Base-by-base conservation (phyloP, 768 basidiomycete genomes). In the Psilocybe subaeruginosa region DNA sequence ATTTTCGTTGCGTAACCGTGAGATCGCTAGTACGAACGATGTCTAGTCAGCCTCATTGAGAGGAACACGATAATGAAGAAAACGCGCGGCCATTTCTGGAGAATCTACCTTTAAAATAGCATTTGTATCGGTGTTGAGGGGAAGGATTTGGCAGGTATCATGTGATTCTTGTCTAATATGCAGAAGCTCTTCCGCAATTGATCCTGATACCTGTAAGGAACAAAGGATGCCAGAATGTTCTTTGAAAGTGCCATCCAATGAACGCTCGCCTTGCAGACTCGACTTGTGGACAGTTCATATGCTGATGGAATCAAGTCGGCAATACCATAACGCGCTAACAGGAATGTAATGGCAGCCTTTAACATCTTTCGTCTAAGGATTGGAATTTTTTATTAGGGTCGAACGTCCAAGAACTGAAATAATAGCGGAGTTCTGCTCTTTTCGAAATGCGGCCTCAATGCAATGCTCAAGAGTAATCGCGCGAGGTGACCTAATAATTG, bases 1-100 rank as follows among this genome's bases (percentile, higher is more conserved):
- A 39, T 39, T 8, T 67, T 54, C 66, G 54, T 19, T 43, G 63
- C 56, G 29, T 63, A 59, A 31, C 53, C 52, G 8, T 66, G 66
- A 37, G 67, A 66, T 14, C 17, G 55, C 68, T 69, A 43, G 23
- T 23, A 23, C 23, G 23, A 23, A 23, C 23, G 23, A 23, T 19
- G 4, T 12, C 23, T 17, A 58, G 37, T 29, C 2, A 33, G 11
- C 7, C 55, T 9, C 51, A 49, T 30, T 53, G 19, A 29, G 35
- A 8, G 5, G 16, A 33, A n/a, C 11, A 27, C 11, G 14, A 48
- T n/a, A 11, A 31, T 23, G 12, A n/a, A 31, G 45, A 39, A 19
- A 30, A 64, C 68, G n/a, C n/a, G 64, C 64, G 16, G 57, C 56
- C n/a, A 64, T 53, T 29, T 29, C 31, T 6, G 56, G 50, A 8